phyloP scores from a whole-genome alignment of 1,284 basidiomycete genomes.

The Tilletia caries region DNA sequence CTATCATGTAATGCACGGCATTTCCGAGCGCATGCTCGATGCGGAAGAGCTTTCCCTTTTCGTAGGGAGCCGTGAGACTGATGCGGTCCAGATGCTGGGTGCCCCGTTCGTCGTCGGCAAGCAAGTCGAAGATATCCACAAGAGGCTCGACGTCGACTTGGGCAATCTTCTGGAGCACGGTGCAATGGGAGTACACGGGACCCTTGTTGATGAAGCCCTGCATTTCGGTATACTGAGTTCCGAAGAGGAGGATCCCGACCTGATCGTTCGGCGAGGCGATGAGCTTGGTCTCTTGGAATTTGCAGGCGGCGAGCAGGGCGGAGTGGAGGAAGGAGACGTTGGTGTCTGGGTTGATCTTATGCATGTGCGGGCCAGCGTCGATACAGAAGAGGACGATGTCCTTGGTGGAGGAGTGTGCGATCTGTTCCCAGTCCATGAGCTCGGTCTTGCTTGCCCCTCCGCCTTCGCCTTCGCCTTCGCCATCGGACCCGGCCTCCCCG shows the following conservation, averaged over 20 bases:
- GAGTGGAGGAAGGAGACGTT: constrained; percentile 55
- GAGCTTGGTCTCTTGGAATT: constrained; percentile 83
- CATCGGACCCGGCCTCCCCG: neutral
- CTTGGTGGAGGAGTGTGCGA: constrained; percentile 18
- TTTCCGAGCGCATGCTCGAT: constrained; percentile 64
- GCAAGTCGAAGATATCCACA: constrained; percentile 14
- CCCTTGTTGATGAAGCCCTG: neutral
- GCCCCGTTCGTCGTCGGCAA: constrained; percentile 12
- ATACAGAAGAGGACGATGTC: constrained; percentile 71
- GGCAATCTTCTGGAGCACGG: constrained; percentile 70
- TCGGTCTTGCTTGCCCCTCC: neutral
- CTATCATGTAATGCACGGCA: constrained; percentile 68
- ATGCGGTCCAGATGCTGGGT: constrained; percentile 30
- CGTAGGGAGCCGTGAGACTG: constrained; percentile 56
- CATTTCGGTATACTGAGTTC: constrained; percentile 66
- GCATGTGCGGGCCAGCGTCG: constrained; percentile 87
- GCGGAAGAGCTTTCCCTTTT: constrained; percentile 57
- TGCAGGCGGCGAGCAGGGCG: constrained; percentile 75
- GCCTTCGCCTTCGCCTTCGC: neutral
- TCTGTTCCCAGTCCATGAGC: constrained; percentile 3
- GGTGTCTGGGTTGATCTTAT: constrained; percentile 53
- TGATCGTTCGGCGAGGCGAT: constrained; percentile 79
- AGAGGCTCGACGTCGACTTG: constrained; percentile 66
- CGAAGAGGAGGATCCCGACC: constrained; percentile 85
- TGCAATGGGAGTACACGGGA: constrained; percentile 64